Base-by-base conservation (phyloP, 306 rosid species). In the Abrus pulchellus region DNA sequence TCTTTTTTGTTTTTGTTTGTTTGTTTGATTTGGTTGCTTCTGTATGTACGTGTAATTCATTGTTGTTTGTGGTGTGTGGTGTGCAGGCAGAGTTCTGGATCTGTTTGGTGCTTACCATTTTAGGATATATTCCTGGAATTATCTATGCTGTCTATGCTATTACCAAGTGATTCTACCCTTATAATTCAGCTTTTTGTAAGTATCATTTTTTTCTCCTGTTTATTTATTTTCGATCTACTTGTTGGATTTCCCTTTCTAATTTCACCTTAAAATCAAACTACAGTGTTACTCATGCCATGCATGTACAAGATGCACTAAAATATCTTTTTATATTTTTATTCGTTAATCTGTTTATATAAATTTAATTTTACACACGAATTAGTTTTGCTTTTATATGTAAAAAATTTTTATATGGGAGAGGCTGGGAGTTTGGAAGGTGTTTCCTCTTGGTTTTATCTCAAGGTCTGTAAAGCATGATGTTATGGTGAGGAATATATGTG, bases 31-130 rank as follows among this genome's bases (percentile, higher is more conserved):
- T 36, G 3, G 40, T 36, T 36, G 40, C 40, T 36, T 36, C 40
- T 4, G 40, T 36, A 36, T 36, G 12, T 64, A 0, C 28, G 0
- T 13, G 4, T 54, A n/a, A 44, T 59, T 11, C 4, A 32, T 33
- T 5, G 27, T 14, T 47, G 10, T 2, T 60, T 67, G 27, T 11
- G 30, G 45, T 5, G 20, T 34, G 7, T 73, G 50, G 28, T 56
- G 0, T 70, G 65, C 89, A 94, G 98, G 86, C 47, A 2, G 97
- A 94, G 75, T 94, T 94, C 86, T 94, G 98, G 98, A 85, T 94
- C 88, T 94, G 95, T 71, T 57, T 94, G 87, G 10, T 94, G 20
- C 89, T 94, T 75, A 92, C 98, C 28, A 1, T 94, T 2, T 64
- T 94, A 0, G 97, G 95, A 2, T 94, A 85, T 62, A 0, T 94